Percentiles rank a stretch among this genome's conserved stretches.
phyloP scores from a whole-genome alignment of 768 basidiomycete species.

The Termitomyces sp. region DNA sequence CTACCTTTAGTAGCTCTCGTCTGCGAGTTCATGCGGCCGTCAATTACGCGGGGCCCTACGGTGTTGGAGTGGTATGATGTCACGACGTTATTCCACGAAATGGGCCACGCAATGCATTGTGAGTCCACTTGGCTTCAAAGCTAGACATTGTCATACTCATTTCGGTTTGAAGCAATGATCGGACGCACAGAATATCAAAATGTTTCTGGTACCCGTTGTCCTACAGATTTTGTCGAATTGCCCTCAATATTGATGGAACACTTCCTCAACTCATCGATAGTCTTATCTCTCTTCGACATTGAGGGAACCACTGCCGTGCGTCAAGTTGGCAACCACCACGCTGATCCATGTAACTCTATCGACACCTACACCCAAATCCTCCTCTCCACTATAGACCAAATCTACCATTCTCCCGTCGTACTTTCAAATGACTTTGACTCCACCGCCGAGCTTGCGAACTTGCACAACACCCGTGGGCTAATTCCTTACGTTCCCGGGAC shows the following conservation, averaged over 20 bases:
- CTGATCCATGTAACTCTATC: conserved; percentile 74
- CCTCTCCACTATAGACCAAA: conserved; percentile 83
- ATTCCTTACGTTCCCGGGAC: conserved; percentile 83
- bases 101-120: conserved; percentile 99
- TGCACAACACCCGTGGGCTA: conserved; percentile 67
- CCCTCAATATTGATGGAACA: conserved; percentile 99
- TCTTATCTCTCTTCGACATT: conserved; percentile 72
- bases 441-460: conserved; percentile 53
- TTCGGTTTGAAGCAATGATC: conserved; percentile 74
- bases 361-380: conserved; percentile 91
- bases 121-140: conserved; percentile 26
- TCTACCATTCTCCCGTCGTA: conserved; percentile 74
- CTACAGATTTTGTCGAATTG: conserved; percentile 97
- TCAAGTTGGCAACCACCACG: conserved; percentile 59
- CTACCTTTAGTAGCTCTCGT: conserved; percentile 88
- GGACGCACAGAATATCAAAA: conserved; percentile 97
- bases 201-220: conserved; percentile 94
- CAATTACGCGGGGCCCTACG: conserved; percentile 57
- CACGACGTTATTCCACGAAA: conserved; percentile 93
- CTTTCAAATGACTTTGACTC: conserved; percentile 62
- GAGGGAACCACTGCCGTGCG: conserved; percentile 38
- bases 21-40: conserved; percentile 76
- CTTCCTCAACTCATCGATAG: conserved; percentile 80
- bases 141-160: not conserved
- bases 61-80: conserved; percentile 90